Conservation (phyloP, 768 basidiomycete genomes). For the Arthromyces matolae region DNA sequence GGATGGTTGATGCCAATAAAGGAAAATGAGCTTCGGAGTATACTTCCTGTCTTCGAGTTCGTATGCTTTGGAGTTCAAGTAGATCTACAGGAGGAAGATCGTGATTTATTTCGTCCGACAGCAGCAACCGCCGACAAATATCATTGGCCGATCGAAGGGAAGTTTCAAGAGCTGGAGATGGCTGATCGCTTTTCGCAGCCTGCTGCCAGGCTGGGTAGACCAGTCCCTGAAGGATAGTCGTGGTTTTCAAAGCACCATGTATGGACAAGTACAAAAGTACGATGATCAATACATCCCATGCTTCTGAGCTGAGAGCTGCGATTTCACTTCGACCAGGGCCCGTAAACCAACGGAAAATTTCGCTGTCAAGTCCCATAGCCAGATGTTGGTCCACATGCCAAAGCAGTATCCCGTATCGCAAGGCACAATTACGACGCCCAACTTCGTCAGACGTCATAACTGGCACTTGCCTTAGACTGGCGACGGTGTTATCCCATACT, state of each 20-base stretch:
- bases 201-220: constrained; percentile 78
- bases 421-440: constrained; percentile 48
- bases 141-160: constrained; percentile 62
- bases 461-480: constrained; percentile 68
- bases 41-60: constrained; percentile 64
- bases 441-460: constrained; percentile 45
- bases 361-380: constrained; percentile 66
- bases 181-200: constrained; percentile 39
- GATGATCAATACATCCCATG: constrained; percentile 63
- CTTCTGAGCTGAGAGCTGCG: constrained; percentile 50
- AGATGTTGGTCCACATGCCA: constrained; percentile 74
- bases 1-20: constrained; percentile 57
- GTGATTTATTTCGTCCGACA: constrained; percentile 46
- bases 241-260: constrained; percentile 65
- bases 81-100: constrained; percentile 44
- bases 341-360: constrained; percentile 68
- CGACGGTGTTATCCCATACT: constrained; percentile 80
- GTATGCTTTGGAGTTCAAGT: constrained; percentile 64
- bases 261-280: constrained; percentile 63
- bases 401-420: constrained; percentile 69
- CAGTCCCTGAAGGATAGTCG: constrained; percentile 68
- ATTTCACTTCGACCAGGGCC: constrained; percentile 67
- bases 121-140: constrained; percentile 57
- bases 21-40: constrained; percentile 66
- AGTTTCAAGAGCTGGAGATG: constrained; percentile 39